A percentile compares a stretch with the other conserved stretches of the same genome.
Conservation (phyloP, 345 rosid genomes). For the Eucalyptus polybractea region DNA sequence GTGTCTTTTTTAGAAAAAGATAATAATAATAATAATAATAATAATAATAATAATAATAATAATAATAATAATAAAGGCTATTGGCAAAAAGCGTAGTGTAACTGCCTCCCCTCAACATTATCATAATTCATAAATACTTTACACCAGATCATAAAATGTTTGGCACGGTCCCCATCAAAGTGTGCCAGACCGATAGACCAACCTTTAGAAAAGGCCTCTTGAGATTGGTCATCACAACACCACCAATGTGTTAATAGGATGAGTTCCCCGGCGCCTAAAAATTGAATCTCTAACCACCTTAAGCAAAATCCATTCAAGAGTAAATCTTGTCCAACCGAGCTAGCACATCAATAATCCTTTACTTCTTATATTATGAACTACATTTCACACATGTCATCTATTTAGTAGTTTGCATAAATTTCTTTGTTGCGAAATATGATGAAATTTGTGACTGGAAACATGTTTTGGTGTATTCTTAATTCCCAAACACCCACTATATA, state of each 20-base stretch:
- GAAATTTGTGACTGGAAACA: too few species aligned
- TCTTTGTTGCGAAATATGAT: neutral
- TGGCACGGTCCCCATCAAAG: accelerated
- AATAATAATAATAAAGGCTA: too few species aligned
- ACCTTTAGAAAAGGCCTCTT: neutral
- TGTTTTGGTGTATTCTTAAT: neutral
- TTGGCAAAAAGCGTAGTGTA: neutral
- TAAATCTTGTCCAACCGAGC: neutral
- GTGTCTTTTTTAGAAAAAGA: neutral
- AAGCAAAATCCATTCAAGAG: neutral
- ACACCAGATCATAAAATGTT: neutral
- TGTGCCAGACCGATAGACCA: accelerated
- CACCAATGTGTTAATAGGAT: neutral
- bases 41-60: too few species aligned
- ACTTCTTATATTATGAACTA: neutral
- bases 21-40: too few species aligned
- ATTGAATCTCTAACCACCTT: neutral
- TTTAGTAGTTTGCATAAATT: neutral
- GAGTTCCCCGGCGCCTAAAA: neutral
- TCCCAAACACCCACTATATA: neutral
- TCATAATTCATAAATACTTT: neutral
- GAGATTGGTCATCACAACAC: neutral
- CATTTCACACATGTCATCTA: too few species aligned
- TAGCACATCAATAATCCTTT: neutral
- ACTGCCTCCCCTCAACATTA: neutral